Conservation (phyloP, 2,329 filamentous ascomycete genomes). For the Bipolaris bicolor region DNA sequence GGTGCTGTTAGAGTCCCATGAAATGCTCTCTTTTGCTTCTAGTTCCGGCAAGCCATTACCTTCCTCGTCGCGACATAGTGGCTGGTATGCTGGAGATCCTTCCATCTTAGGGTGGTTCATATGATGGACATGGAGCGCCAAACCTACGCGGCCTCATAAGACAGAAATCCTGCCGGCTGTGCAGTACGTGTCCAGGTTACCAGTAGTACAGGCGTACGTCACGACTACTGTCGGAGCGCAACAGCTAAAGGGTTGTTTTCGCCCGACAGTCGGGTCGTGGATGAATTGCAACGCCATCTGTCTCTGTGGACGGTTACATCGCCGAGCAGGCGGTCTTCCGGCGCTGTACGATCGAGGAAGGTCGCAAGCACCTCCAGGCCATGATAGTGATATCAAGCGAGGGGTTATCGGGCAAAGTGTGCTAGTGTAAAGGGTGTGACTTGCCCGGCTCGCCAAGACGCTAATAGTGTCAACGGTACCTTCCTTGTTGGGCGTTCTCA, state of each 20-base stretch:
- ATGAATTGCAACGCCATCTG: constrained; percentile 29
- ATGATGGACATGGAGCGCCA: constrained; percentile 4
- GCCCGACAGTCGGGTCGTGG: constrained; percentile 31
- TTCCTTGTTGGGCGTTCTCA: constrained; percentile 31
- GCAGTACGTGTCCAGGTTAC: constrained; percentile 13
- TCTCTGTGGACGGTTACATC: constrained; percentile 17
- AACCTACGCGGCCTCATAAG: constrained; percentile 7
- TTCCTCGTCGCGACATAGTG: constrained; percentile 34
- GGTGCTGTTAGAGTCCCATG: constrained; percentile 33
- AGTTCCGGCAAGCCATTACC: constrained; percentile 20
- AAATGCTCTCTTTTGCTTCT: constrained; percentile 33
- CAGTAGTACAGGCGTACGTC: constrained; percentile 15
- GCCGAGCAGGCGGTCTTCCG: constrained; percentile 15
- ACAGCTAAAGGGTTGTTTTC: constrained; percentile 11
- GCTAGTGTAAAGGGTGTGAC: constrained; percentile 24
- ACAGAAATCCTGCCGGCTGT: constrained; percentile 5
- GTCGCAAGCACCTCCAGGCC: constrained; percentile 25
- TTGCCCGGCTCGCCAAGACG: constrained; percentile 31
- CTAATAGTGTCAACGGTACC: constrained; percentile 27
- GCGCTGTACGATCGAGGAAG: constrained; percentile 32
- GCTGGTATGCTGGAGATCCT: constrained; percentile 33
- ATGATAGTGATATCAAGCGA: constrained; percentile 31
- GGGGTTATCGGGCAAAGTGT: constrained; percentile 26
- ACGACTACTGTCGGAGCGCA: constrained; percentile 13
- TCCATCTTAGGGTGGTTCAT: constrained; percentile 26